phyloP scores from a whole-genome alignment of 192 early-diverging fungal species.

The Fimicolochytrium jonesii region DNA sequence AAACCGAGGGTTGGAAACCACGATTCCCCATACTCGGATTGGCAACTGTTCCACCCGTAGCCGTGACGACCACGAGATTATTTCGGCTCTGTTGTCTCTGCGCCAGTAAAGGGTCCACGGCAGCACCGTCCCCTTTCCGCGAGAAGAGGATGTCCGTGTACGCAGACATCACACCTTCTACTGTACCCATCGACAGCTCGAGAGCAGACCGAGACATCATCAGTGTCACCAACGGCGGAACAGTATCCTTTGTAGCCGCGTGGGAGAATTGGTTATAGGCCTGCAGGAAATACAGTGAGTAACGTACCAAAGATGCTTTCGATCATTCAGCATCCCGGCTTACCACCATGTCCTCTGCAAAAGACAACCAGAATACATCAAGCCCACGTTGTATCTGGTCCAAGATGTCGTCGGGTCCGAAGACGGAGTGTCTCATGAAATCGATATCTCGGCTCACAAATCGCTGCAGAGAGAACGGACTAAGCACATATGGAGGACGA shows the following conservation, averaged over 20 bases:
- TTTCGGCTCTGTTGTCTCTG: background rate
- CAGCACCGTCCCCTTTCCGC: constrained; percentile 10
- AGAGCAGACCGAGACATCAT: constrained; percentile 23
- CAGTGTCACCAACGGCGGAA: constrained; percentile 1
- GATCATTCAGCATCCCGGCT: background rate
- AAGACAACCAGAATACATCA: constrained; percentile 37
- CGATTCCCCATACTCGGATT: too few species aligned
- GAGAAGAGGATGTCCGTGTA: constrained; percentile 27
- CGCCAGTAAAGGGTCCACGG: background rate
- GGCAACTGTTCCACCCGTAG: constrained; percentile 19
- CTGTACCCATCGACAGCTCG: constrained; percentile 18
- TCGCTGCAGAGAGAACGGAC: background rate
- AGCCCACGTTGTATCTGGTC: constrained; percentile 37
- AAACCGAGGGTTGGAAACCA: background rate
- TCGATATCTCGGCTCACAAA: constrained; percentile 18
- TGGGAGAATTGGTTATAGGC: background rate
- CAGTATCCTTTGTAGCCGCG: background rate
- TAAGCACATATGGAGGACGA: background rate
- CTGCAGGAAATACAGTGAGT: too few species aligned
- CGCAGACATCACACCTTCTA: constrained; percentile 25
- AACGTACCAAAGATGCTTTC: too few species aligned
- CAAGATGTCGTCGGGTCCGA: constrained; percentile 36
- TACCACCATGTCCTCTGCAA: constrained; percentile 36
- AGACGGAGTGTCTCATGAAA: constrained; percentile 22
- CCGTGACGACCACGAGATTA: constrained; percentile 14